Conservation (phyloP, 257 asterid genomes). For the Petunia secreta region DNA sequence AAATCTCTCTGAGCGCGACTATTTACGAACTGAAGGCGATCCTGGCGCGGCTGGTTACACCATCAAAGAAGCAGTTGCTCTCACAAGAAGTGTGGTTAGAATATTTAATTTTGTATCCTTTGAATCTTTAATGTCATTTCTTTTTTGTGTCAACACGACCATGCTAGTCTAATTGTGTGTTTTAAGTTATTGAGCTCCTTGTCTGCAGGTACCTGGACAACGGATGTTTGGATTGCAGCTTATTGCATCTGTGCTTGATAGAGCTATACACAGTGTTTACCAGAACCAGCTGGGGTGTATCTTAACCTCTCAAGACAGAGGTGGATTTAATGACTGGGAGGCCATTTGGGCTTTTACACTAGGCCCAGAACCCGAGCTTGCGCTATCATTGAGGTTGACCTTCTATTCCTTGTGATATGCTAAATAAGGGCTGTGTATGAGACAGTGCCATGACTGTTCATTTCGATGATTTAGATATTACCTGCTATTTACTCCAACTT, state of each 20-base stretch:
- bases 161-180: constrained; percentile 11
- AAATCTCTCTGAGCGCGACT: constrained; percentile 71
- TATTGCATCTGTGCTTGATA: constrained; percentile 69
- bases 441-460: constrained; percentile 11
- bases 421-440: constrained; percentile 18
- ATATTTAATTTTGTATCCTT: constrained; percentile 20
- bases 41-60: constrained; percentile 97
- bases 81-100: constrained; percentile 88
- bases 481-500: not conserved
- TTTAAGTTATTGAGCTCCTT: constrained; percentile 33
- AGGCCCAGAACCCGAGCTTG: constrained; percentile 99
- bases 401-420: constrained; percentile 22
- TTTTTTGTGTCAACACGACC: constrained; percentile 29
- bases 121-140: constrained; percentile 25
- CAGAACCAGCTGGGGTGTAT: constrained; percentile 47
- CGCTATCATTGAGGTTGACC: constrained; percentile 73
- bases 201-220: constrained; percentile 85
- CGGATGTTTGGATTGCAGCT: constrained; percentile 82
- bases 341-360: constrained; percentile 98
- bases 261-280: constrained; percentile 52
- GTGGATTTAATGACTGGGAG: constrained; percentile 69
- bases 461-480: not conserved
- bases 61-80: constrained; percentile 83
- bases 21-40: constrained; percentile 93
- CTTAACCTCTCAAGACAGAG: constrained; percentile 39